These are phyloP conservation scores for Stagonosporopsis chrysanthemi DNA, from an alignment of 2,329 filamentous ascomycete genomes.

Conservation along the genomic window DNA sequence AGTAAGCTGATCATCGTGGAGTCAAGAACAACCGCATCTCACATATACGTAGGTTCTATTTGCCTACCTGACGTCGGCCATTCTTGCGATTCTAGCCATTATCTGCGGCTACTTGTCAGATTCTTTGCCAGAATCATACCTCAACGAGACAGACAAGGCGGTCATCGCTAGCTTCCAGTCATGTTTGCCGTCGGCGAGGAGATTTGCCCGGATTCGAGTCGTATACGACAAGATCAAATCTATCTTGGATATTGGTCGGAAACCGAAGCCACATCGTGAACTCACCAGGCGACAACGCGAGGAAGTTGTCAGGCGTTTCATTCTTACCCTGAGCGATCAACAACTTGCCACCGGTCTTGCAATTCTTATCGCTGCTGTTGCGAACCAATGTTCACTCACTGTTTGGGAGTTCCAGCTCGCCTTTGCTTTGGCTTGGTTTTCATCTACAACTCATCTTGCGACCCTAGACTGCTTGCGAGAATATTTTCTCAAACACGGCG, in stretches of 20 bases:
- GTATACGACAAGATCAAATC: not conserved
- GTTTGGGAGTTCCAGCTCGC: slow-evolving; percentile 25
- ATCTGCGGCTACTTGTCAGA: slow-evolving; percentile 26
- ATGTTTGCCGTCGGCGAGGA: slow-evolving; percentile 3
- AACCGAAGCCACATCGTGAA: slow-evolving; percentile 4
- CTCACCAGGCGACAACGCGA: slow-evolving; percentile 21
- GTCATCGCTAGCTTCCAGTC: slow-evolving; percentile 19
- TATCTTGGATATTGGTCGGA: not conserved
- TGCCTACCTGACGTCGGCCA: slow-evolving; percentile 24
- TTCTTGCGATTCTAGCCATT: slow-evolving; percentile 23
- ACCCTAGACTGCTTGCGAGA: slow-evolving; percentile 26
- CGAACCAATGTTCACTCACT: slow-evolving; percentile 29
- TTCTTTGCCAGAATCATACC: slow-evolving; percentile 21
- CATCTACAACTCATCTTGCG: slow-evolving; percentile 32
- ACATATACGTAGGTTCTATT: slow-evolving; percentile 16
- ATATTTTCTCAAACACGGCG: slow-evolving; percentile 22
- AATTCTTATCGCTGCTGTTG: slow-evolving; percentile 26
- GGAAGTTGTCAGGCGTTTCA: slow-evolving; percentile 29
- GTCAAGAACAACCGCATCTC: not conserved
- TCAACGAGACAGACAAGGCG: slow-evolving; percentile 21
- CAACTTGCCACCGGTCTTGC: slow-evolving; percentile 32
- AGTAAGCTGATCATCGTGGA: slow-evolving; percentile 7
- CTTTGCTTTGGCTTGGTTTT: slow-evolving; percentile 34
- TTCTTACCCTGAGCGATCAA: slow-evolving; percentile 37
- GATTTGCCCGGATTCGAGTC: not conserved